Conservation (phyloP, 371 early-diverging fungal genomes). For the Rhizomucor pusillus region DNA sequence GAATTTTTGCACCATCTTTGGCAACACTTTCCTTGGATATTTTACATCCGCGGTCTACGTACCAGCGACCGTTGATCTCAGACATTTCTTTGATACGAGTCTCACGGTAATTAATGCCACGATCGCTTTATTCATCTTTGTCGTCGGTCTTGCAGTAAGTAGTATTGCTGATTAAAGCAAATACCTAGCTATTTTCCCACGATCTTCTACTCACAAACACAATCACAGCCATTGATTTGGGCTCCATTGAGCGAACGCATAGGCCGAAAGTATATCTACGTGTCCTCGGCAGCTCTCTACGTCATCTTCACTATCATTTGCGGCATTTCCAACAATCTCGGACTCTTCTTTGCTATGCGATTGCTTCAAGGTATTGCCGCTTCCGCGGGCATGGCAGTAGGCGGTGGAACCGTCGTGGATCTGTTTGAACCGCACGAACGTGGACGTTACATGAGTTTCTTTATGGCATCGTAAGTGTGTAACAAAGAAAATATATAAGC, state of each 20-base stretch:
- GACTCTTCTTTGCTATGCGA: conserved; percentile 30
- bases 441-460: conserved; percentile 35
- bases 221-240: conserved; percentile 28
- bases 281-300: conserved; percentile 6
- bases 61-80: conserved; percentile 26
- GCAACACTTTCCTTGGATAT: conserved; percentile 27
- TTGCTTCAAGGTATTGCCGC: conserved; percentile 26
- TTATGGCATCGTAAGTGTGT: too few relatives aligned
- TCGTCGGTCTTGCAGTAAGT: conserved; percentile 13
- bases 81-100: conserved; percentile 5
- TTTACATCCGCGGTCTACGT: conserved; percentile 32
- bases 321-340: conserved; percentile 23
- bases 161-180: background rate
- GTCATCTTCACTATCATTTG: conserved; percentile 23
- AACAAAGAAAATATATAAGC: too few relatives aligned
- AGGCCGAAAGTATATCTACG: conserved; percentile 20
- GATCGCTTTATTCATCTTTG: conserved; percentile 10
- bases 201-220: too few relatives aligned
- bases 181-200: too few relatives aligned
- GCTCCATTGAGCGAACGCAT: conserved; percentile 32
- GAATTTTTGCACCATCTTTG: too few relatives aligned
- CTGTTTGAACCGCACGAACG: conserved; percentile 29
- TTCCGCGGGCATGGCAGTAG: conserved; percentile 18
- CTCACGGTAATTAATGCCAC: conserved; percentile 13
- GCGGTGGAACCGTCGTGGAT: conserved; percentile 37